Evolutionary conservation across 495 filamentous ascomycete species (phyloP), one percentile per base, ranked within the genome.

Genomic region (Penicillium samsonianum): DNA sequence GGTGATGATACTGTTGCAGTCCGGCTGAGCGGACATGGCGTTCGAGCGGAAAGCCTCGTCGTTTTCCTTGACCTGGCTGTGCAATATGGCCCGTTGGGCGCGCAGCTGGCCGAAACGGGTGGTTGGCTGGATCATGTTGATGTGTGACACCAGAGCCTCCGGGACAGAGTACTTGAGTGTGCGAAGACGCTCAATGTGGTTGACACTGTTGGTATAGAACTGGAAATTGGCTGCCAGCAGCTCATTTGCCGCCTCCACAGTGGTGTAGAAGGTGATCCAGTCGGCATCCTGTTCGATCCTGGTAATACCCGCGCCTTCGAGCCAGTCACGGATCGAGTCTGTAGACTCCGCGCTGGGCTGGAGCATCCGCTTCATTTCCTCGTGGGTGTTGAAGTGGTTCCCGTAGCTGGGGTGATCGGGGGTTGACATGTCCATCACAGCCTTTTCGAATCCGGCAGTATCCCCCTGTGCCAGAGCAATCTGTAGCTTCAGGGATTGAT

Each of bases 81-180:
- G 69, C 19, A 70, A 45, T 1, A 71, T 76, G 4, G 68, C 64
- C 1, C 67, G 60, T 41, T 81, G 70, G 30, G 74, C 49, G 33
- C 65, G 68, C 28, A 80, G 61, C 56, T 81, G 76, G 16, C 79
- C 80, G 52, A 86, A 86, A 33, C 78, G 75, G 17, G 78, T 85
- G 2, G 83, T 86, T 1, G 83, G 83, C 45, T 82, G 76, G 30
- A 86, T 74, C 57, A 81, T 71, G 45, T 81, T 76, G 56, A 85
- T 64, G 46, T 81, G 72, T 1, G 70, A 20, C 11, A 71, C 58
- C 11, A 88, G 66, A 5, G 74, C 64, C 10, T 77, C 69, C 1
- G 85, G 87, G 22, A 88, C 63, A 2, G 83, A 85, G 67, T 88
- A 89, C 45, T 74, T 55, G 5, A 84, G 74, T 1, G 86, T 87